Evolutionary conservation across 441 rosid genomes (phyloP).

Genomic region (Populus hybrid): DNA sequence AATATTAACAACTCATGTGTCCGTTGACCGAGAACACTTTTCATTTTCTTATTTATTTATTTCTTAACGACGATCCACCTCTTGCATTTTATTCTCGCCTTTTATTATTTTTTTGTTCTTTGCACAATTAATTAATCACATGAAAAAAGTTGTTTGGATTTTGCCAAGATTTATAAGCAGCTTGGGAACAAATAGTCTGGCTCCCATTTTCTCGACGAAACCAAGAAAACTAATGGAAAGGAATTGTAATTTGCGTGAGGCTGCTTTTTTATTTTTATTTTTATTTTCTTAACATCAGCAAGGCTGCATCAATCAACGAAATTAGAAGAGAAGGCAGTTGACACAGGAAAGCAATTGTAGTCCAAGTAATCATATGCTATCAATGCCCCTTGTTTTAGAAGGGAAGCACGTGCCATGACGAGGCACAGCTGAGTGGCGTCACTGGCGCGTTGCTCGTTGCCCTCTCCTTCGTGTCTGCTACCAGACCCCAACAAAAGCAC

Average conservation of each 20-base stretch:
- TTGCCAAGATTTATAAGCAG: too few relatives aligned
- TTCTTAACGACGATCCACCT: background rate
- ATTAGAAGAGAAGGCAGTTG: background rate
- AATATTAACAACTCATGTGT: too few relatives aligned
- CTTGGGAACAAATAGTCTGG: too few relatives aligned
- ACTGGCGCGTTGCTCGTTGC: background rate
- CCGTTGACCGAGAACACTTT: too few relatives aligned
- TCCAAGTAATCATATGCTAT: background rate
- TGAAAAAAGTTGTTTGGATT: too few relatives aligned
- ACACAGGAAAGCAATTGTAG: background rate
- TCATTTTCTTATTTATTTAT: too few relatives aligned
- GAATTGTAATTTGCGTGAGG: background rate
- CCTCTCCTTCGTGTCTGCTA: background rate
- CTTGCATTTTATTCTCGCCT: background rate
- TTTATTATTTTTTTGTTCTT: background rate
- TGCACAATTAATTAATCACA: background rate
- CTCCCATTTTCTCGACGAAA: too few relatives aligned
- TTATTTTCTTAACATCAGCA: too few relatives aligned
- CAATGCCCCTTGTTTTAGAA: too few relatives aligned
- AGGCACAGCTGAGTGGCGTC: background rate
- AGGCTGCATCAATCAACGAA: background rate
- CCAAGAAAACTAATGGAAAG: too few relatives aligned
- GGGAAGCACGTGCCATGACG: background rate
- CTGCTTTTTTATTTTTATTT: background rate
- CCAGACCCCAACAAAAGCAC: background rate